Conservation (phyloP, 2,329 filamentous ascomycete species). For the Arthrobotrys iridis region DNA sequence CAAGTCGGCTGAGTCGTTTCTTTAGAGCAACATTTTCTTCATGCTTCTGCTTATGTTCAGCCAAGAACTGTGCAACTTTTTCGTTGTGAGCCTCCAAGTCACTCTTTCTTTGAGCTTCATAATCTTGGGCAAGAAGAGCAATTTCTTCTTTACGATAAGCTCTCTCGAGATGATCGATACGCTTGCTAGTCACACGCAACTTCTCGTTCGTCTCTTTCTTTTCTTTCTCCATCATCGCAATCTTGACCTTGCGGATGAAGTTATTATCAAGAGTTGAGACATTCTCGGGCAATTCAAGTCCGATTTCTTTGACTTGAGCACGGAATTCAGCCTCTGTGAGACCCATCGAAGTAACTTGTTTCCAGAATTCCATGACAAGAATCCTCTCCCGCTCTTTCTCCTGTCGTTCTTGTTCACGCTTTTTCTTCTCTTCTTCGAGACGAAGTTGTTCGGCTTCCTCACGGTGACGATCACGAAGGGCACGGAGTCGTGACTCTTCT, state of each 20-base stretch:
- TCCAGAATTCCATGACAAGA: conserved; percentile 91
- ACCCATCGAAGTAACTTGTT: conserved; percentile 74
- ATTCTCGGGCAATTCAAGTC: conserved; percentile 77
- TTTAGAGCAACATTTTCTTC: conserved; percentile 91
- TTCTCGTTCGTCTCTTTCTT: conserved; percentile 96
- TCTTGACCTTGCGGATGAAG: conserved; percentile 90
- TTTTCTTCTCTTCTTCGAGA: conserved; percentile 88
- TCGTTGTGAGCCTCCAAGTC: conserved; percentile 84
- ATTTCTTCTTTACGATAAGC: conserved; percentile 94
- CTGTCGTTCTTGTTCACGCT: conserved; percentile 85
- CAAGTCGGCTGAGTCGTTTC: conserved; percentile 85
- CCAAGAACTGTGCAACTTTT: conserved; percentile 78
- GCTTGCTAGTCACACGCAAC: conserved; percentile 89
- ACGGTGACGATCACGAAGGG: conserved; percentile 83
- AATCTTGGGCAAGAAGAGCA: conserved; percentile 89
- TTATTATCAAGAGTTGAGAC: conserved; percentile 88
- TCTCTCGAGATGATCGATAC: conserved; percentile 95
- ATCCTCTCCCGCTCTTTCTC: conserved; percentile 89
- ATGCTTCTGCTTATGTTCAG: conserved; percentile 86
- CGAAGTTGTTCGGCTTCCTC: conserved; percentile 90
- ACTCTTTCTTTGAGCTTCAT: conserved; percentile 79
- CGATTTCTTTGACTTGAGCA: conserved; percentile 39
- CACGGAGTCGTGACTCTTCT: conserved; percentile 89
- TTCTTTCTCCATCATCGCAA: conserved; percentile 94
- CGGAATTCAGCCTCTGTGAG: conserved; percentile 50